Evolutionary conservation across 805 yeast species (phyloP), one percentile per base, ranked within the genome.

Genomic region (Wickerhamiella azymoides): DNA sequence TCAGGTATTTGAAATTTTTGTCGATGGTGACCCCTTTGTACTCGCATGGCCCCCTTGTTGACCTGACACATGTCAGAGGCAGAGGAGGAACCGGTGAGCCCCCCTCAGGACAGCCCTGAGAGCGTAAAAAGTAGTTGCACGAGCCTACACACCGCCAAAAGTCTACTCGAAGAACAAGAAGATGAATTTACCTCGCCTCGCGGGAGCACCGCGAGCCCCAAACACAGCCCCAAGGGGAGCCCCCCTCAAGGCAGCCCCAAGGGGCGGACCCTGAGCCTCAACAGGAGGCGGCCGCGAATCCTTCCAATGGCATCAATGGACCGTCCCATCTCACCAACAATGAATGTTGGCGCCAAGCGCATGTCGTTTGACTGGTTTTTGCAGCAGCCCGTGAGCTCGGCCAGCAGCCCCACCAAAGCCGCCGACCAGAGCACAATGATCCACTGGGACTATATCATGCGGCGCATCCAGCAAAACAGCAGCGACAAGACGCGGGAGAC

Each of bases 401-500:
- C 40, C 10, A 19, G 45, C 13, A 27, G 36, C 36, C 44, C 47
- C 11, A n/a, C 40, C 11, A 45, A 40, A 37, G 32, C 14, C 26
- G 32, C 36, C n/a, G 40, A 36, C 25, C 28, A 39, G 14, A 25
- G 33, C 18, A 38, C 44, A 11, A 26, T 39, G 40, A 39, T 39
- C 18, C 49, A 43, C 33, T 27, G 51, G 32, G 51, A 48, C 38
- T 48, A 54, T n/a, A 46, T 56, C 13, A 42, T 54, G 42, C 48
- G 58, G 11, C 53, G 59, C 10, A 43, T 55, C 39, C 53, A 52
- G 39, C 52, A 52, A 36, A 55, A 50, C 28, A 30, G 43, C 36
- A 28, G 16, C 35, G 41, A 48, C n/a, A 33, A 48, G 10, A 49
- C 35, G 13, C 63, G 69, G 26, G 73, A 75, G 18, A 73, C 72